These are phyloP conservation scores for Kingdonia uniflora DNA, from an alignment of 164 flowering plant genomes.

Conservation along the genomic window DNA sequence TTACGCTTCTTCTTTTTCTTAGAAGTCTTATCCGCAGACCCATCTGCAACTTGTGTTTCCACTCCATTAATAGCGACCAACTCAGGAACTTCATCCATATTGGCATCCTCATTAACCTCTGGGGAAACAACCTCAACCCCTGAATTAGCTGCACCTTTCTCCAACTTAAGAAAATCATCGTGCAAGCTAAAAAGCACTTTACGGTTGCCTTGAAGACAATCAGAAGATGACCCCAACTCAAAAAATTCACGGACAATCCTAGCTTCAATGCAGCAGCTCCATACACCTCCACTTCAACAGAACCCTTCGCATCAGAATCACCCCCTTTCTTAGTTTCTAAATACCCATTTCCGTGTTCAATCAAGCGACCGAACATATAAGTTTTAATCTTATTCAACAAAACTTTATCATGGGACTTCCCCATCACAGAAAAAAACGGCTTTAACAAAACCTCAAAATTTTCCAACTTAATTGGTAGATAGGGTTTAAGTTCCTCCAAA, in stretches of 20 bases:
- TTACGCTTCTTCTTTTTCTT: constrained; percentile 14
- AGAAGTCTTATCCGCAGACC: constrained; percentile 9
- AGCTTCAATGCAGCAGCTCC: constrained; percentile 35
- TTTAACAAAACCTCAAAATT: constrained; percentile 27
- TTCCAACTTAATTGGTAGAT: constrained; percentile 40
- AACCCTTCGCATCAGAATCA: too few species aligned
- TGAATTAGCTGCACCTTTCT: constrained; percentile 44
- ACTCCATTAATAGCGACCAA: constrained; percentile 35
- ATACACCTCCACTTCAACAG: constrained; percentile 25
- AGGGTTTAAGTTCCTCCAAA: constrained; percentile 51
- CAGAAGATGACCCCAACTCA: constrained; percentile 45
- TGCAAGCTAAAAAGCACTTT: constrained; percentile 55
- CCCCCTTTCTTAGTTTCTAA: too few species aligned
- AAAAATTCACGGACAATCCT: constrained; percentile 36
- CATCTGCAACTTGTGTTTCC: constrained; percentile 1
- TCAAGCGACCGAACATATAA: constrained; percentile 40
- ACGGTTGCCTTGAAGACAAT: constrained; percentile 67
- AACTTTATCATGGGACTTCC: constrained; percentile 39
- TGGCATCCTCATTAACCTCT: constrained; percentile 11
- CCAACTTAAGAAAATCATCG: constrained; percentile 54
- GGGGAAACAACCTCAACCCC: constrained; percentile 39
- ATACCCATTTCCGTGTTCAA: constrained; percentile 37
- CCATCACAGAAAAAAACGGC: constrained; percentile 35
- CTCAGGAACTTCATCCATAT: constrained; percentile 22
- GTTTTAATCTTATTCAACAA: constrained; percentile 44